A percentile compares a stretch with the other conserved stretches of the same genome.
These are phyloP conservation scores for Polysphondylium violaceum DNA, from an alignment of 78 protist genomes.

Conservation along the genomic window DNA sequence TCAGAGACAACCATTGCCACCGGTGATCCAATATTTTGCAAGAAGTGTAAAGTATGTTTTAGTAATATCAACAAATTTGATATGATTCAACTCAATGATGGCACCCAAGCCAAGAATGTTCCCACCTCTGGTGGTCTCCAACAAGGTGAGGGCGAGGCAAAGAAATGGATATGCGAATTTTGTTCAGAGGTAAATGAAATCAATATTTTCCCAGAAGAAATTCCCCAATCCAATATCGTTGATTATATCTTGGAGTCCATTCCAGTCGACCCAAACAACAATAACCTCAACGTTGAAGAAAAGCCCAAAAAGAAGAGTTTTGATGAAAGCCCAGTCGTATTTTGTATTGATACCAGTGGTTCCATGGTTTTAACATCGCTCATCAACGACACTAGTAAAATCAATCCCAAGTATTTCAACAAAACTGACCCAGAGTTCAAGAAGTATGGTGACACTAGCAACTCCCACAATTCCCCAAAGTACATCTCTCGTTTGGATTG, in stretches of 20 bases:
- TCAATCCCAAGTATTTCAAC: not conserved
- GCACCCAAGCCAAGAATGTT: not conserved
- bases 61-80: conserved; percentile 33
- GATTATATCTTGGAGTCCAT: conserved; percentile 77
- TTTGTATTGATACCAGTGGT: conserved; percentile 78
- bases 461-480: not conserved
- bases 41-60: conserved; percentile 36
- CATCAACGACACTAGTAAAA: not conserved
- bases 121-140: conserved; percentile 61
- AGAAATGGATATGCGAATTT: conserved; percentile 83
- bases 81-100: conserved; percentile 23
- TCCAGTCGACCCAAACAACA: not conserved
- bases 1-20: conserved; percentile 70
- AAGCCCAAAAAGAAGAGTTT: not conserved
- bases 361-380: conserved; percentile 77
- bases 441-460: not conserved
- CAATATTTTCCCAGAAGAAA: conserved; percentile 52
- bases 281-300: not conserved
- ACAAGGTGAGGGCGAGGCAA: not conserved
- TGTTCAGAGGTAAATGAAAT: conserved; percentile 57
- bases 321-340: conserved; percentile 59
- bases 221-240: conserved; percentile 41
- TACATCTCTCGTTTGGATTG: conserved; percentile 84
- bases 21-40: conserved; percentile 79
- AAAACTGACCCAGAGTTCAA: not conserved